Percentiles rank a stretch among this genome's conserved stretches.
Conservation (phyloP, 441 rosid genomes). For the Adansonia rubrostipa region DNA sequence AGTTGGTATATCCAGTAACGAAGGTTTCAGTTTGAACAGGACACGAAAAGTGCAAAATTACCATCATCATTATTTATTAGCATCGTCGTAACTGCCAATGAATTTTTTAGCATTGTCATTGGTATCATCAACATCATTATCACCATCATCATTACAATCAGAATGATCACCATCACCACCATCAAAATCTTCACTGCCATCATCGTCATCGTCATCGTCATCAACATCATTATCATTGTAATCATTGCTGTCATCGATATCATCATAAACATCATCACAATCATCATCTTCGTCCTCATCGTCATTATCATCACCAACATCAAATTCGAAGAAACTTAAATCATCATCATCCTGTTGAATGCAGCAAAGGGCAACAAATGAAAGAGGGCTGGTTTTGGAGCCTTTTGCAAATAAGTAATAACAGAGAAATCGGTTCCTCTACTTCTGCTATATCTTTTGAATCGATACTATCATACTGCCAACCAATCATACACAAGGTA, state of each 20-base stretch:
- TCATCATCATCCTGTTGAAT: slow-evolving; percentile 18
- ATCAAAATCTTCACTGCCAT: slow-evolving; percentile 33
- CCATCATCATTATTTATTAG: slow-evolving; percentile 32
- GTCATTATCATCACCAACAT: slow-evolving; percentile 12
- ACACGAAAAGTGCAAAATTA: slow-evolving; percentile 49
- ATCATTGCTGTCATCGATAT: slow-evolving; percentile 26
- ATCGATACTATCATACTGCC: slow-evolving; percentile 1
- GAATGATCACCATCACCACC: slow-evolving; percentile 16
- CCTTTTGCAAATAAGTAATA: slow-evolving; percentile 62
- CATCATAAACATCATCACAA: slow-evolving; percentile 29
- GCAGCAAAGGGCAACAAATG: slow-evolving; percentile 36
- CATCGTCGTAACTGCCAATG: slow-evolving; percentile 32
- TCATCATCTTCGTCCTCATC: slow-evolving; percentile 22
- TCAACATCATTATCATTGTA: slow-evolving; percentile 15
- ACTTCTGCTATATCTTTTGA: slow-evolving; percentile 29
- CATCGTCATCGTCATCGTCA: slow-evolving; percentile 29
- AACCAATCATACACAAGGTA: slow-evolving; percentile 17
- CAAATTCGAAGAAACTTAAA: slow-evolving; percentile 6
- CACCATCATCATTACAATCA: slow-evolving; percentile 34
- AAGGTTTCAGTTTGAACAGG: slow-evolving; percentile 61
- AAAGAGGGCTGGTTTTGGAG: slow-evolving; percentile 33
- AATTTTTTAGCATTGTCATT: slow-evolving; percentile 15
- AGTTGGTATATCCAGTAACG: slow-evolving; percentile 58
- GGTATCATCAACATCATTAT: slow-evolving; percentile 19
- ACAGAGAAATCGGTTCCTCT: slow-evolving; percentile 53